These are phyloP conservation scores for Sechiopsis laciniata DNA, from an alignment of 306 rosid species.

Conservation along the genomic window DNA sequence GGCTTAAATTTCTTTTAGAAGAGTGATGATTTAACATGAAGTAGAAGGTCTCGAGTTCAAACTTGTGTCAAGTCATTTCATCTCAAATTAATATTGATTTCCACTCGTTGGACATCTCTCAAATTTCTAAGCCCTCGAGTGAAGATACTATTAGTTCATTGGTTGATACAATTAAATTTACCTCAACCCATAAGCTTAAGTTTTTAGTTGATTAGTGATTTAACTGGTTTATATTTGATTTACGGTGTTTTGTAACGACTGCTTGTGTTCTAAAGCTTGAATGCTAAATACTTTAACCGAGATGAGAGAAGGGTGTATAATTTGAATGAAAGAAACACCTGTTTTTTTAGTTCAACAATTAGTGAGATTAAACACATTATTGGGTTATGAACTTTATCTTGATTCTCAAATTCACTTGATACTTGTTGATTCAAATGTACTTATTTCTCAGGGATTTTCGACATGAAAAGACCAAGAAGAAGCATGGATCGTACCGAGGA, in stretches of 20 bases:
- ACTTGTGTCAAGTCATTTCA: too few species aligned
- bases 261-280: neutral
- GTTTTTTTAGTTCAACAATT: neutral
- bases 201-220: too few species aligned
- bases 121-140: too few species aligned
- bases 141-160: too few species aligned
- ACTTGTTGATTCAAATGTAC: neutral
- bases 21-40: too few species aligned
- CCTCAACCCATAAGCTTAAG: too few species aligned
- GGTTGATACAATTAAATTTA: too few species aligned
- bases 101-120: too few species aligned
- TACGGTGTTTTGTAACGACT: neutral
- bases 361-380: neutral
- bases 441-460: slow-evolving; percentile 65
- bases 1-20: too few species aligned
- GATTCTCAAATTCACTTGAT: neutral
- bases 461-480: slow-evolving; percentile 96
- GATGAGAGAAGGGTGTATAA: neutral
- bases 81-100: too few species aligned
- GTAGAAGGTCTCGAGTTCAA: too few species aligned
- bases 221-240: neutral
- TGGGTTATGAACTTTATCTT: neutral
- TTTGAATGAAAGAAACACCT: neutral
- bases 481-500: slow-evolving; percentile 86
- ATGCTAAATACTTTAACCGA: neutral